Evolutionary conservation across 2,329 filamentous ascomycete genomes (phyloP), one percentile per base, ranked within the genome.

Genomic region (Juglanconis sp.): DNA sequence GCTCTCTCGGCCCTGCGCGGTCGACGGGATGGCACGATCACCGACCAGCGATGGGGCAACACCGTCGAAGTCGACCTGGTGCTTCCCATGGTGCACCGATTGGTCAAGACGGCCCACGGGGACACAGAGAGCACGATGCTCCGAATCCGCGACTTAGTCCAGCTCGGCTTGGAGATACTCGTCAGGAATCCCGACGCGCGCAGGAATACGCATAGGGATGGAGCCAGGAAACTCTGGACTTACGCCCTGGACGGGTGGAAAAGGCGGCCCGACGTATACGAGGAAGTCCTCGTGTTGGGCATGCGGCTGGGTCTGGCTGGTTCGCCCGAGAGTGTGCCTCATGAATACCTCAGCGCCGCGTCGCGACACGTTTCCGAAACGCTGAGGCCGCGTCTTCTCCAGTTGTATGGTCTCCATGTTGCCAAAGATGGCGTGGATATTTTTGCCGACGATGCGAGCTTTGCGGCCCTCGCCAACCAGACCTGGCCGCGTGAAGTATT

Each of bases 321-420:
- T 3, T 35, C 32, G 9, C 38, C 53, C 1, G 6, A 51, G 17
- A 44, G 2, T 6, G 32, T 52, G n/a, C 53, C 42, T 31, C 2
- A 7, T 11, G 46, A 3, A 17, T 53, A 60, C 11, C 53, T 60
- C 32, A 31, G 15, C 17, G 47, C 31, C 11, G 17, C 56, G 7
- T 32, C 52, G 13, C 13, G 48, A 32, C 13, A 34, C 6, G 13
- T 60, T 11, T 3, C n/a, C 3, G 34, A 34, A 11, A 47, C 6
- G 2, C 32, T 35, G n/a, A 40, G 53, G 11, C 24, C 50, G 17
- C 34, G 58, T 3, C 49, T 60, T 3, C 58, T 60, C 5, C 34
- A 36, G 4, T 24, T 60, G 9, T 60, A 50, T 47, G 57, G 56
- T 40, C 53, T 56, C 17, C 48, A 60, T 6, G 50, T 60, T 17